These are phyloP conservation scores for Pistacia vera DNA, from an alignment of 345 rosid genomes.

Conservation along the genomic window DNA sequence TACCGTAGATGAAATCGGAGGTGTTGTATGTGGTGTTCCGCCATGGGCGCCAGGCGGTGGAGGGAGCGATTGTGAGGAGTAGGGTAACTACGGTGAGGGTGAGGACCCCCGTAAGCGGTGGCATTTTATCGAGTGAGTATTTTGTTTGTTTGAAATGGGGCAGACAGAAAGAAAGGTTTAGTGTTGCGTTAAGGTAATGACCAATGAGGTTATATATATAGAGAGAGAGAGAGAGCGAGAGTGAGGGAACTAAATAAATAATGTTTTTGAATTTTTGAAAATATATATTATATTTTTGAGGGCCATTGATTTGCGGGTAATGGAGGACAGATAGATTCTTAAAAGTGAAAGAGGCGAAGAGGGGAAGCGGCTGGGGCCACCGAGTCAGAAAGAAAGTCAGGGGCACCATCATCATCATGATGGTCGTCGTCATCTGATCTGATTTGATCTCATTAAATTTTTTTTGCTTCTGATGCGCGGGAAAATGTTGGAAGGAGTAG, in stretches of 20 bases:
- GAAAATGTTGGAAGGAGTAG: conserved; percentile 17
- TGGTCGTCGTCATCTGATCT: conserved; percentile 26
- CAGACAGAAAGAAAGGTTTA: not conserved
- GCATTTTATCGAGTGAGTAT: conserved; percentile 19
- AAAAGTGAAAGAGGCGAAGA: conserved; percentile 19
- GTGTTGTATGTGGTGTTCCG: conserved; percentile 51
- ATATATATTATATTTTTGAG: not conserved
- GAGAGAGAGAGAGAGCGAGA: not conserved
- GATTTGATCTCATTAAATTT: not conserved
- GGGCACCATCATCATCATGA: conserved; percentile 21
- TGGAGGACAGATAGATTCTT: conserved; percentile 59
- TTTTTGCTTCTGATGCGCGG: conserved; percentile 23
- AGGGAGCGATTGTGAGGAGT: conserved; percentile 26
- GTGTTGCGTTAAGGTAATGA: conserved; percentile 6
- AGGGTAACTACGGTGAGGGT: conserved; percentile 34
- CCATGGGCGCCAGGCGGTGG: conserved; percentile 78
- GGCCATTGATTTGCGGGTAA: conserved; percentile 63
- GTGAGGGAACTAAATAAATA: not conserved
- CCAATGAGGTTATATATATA: conserved; percentile 20
- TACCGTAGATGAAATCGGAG: conserved; percentile 48
- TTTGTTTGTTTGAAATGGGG: not conserved
- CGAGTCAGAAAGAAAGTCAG: not conserved
- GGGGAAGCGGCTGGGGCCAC: conserved; percentile 22
- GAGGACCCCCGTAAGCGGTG: conserved; percentile 36
- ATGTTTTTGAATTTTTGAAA: not conserved